These are phyloP conservation scores for Nigrospora osmanthi DNA, from an alignment of 2,329 filamentous ascomycete genomes.

Conservation along the genomic window DNA sequence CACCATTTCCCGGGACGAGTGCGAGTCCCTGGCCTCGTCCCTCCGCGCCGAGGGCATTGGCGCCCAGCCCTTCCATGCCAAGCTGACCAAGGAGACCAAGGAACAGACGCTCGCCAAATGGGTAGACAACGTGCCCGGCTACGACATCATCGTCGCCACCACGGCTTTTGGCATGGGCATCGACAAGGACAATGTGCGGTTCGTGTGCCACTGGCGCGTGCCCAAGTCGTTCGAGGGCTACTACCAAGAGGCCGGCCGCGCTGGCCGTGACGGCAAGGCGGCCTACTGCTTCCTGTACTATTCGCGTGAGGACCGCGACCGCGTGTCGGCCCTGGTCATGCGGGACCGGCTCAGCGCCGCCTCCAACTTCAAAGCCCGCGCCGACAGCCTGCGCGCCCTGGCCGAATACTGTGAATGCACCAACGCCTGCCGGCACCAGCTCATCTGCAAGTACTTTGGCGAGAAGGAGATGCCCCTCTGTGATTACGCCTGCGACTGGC, in stretches of 20 bases:
- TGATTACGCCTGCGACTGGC: conserved; percentile 71
- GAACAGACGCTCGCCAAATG: conserved; percentile 64
- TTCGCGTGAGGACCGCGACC: conserved; percentile 76
- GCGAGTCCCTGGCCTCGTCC: conserved; percentile 59
- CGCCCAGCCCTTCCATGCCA: conserved; percentile 66
- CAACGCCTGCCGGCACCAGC: conserved; percentile 62
- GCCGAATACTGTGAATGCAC: conserved; percentile 77
- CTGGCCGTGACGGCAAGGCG: conserved; percentile 82
- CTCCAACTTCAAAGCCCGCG: conserved; percentile 39
- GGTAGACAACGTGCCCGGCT: conserved; percentile 66
- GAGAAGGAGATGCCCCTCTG: conserved; percentile 53
- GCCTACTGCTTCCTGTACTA: conserved; percentile 88
- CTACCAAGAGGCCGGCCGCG: conserved; percentile 90
- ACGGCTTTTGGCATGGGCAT: conserved; percentile 98
- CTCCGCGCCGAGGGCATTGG: conserved; percentile 63
- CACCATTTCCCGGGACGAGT: conserved; percentile 67
- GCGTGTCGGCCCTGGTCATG: conserved; percentile 52
- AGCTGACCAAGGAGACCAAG: conserved; percentile 59
- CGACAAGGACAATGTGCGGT: conserved; percentile 89
- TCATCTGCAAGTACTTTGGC: conserved; percentile 73
- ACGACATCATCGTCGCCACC: conserved; percentile 89
- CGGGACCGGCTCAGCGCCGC: conserved; percentile 36
- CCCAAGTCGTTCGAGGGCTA: conserved; percentile 94
- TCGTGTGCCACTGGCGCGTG: conserved; percentile 90
- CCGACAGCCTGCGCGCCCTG: conserved; percentile 59